Evolutionary conservation across 2,329 filamentous ascomycete genomes (phyloP), one percentile per base, ranked within the genome.

Genomic region (Tolypocladium tropicale): DNA sequence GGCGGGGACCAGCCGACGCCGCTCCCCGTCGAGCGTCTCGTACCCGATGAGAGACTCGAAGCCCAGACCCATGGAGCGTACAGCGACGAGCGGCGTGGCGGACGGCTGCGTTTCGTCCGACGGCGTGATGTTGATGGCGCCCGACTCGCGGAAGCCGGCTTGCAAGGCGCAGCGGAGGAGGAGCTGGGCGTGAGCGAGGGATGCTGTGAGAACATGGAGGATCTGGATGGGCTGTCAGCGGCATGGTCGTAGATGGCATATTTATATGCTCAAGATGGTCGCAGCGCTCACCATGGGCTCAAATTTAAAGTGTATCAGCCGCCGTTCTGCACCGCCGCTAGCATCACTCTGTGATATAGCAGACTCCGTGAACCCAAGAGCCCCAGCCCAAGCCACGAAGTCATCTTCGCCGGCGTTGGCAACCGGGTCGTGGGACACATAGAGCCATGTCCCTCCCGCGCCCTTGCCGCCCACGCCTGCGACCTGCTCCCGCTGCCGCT

Each of bases 111-210:
- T 69, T 21, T 71, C 70, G 14, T 69, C 68, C 2, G 63, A 55
- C 2, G 67, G 61, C 1, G 71, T 70, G 51, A 90, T 68, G 64
- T 86, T 89, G 57, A 95, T 79, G 53, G 93, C 86, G 21, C 93
- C 93, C 57, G 88, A 94, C 72, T 97, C 93, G 16, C 93, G 85
- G 68, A 96, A 96, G 0, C 93, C 93, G 4, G 90, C 87, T 63
- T 85, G 82, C 11, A 93, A 77, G 2, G 89, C 92, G 49, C 88
- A 89, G 12, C 84, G 79, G 16, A 96, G 79, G 21, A 95, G 77
- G 10, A 81, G 76, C 61, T 95, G 88, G 4, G 93, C 90, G 63
- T 93, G 83, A 14, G 80, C 72, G 0, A 85, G 76, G 0, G 89
- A 93, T 18, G 90, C 83, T 6, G 90, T 85, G 64, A 95, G 80